These are phyloP conservation scores for Tetrapisispora taiwanensis DNA, from an alignment of 805 yeast genomes.

Conservation along the genomic window DNA sequence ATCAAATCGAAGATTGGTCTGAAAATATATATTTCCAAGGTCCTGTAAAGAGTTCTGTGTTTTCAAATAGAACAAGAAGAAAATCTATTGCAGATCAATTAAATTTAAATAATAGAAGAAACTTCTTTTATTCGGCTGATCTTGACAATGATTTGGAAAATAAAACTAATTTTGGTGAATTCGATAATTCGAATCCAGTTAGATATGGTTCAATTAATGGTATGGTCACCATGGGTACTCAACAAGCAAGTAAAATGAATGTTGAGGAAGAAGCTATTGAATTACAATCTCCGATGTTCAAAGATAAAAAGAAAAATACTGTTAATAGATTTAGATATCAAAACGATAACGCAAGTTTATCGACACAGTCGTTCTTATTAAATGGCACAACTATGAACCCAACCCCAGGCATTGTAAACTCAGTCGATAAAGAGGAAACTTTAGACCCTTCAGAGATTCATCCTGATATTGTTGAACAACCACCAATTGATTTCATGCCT, in stretches of 20 bases:
- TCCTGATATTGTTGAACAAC: slow-evolving; percentile 81
- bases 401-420: slow-evolving; percentile 4
- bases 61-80: background rate
- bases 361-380: slow-evolving; percentile 12
- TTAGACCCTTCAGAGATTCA: slow-evolving; percentile 52
- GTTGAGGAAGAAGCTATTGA: background rate
- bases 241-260: slow-evolving; percentile 33
- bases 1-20: slow-evolving; percentile 78
- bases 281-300: background rate
- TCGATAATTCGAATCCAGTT: background rate
- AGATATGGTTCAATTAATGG: slow-evolving; percentile 7
- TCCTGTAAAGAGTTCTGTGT: slow-evolving; percentile 28
- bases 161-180: background rate
- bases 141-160: background rate
- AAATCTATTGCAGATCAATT: slow-evolving; percentile 20
- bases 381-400: slow-evolving; percentile 7
- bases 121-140: background rate
- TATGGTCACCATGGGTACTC: slow-evolving; percentile 55
- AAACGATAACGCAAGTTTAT: slow-evolving; percentile 7
- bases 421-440: slow-evolving; percentile 28
- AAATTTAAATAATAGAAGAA: slow-evolving; percentile 16
- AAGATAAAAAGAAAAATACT: background rate
- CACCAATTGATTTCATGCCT: slow-evolving; percentile 83
- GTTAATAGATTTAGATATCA: slow-evolving; percentile 2
- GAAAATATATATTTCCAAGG: slow-evolving; percentile 47